phyloP scores from a whole-genome alignment of 2,329 filamentous ascomycete genomes.

The Colletotrichum magnum region DNA sequence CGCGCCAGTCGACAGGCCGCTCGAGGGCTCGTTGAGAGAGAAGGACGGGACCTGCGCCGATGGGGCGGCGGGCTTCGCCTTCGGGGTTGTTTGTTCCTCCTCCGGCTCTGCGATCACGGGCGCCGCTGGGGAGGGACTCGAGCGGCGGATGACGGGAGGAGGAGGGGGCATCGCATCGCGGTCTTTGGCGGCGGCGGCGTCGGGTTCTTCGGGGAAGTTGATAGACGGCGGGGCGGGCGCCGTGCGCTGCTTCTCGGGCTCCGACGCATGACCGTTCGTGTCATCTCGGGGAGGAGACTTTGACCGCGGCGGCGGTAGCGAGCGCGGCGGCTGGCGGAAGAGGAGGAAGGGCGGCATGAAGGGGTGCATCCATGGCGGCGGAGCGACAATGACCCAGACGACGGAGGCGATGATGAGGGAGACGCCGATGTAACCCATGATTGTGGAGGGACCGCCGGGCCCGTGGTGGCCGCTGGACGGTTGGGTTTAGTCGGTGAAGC shows the following conservation, averaged over 20 bases:
- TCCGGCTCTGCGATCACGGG: conserved; percentile 45
- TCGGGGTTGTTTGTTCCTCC: conserved; percentile 66
- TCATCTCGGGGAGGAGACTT: conserved; percentile 28
- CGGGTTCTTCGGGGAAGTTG: conserved; percentile 29
- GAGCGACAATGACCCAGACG: conserved; percentile 69
- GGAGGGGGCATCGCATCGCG: conserved; percentile 55
- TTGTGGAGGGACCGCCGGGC: not conserved
- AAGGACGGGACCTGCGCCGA: conserved; percentile 59
- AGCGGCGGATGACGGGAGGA: conserved; percentile 36
- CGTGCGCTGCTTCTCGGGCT: conserved; percentile 15
- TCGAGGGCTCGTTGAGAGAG: conserved; percentile 51
- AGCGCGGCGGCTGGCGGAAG: conserved; percentile 27
- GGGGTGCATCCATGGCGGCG: conserved; percentile 64
- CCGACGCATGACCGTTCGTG: not conserved
- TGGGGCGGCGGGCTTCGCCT: conserved; percentile 54
- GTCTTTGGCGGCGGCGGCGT: conserved; percentile 42
- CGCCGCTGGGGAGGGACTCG: not conserved
- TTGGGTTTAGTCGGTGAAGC: not conserved
- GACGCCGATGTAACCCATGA: conserved; percentile 69
- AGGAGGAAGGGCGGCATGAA: conserved; percentile 58
- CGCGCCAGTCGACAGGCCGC: conserved; percentile 39
- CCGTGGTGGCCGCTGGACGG: conserved; percentile 1
- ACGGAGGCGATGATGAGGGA: conserved; percentile 75
- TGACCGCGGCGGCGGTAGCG: conserved; percentile 18
- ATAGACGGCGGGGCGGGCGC: conserved; percentile 29